phyloP scores from a whole-genome alignment of 2,329 filamentous ascomycete species.

The Aspergillus sp. region DNA sequence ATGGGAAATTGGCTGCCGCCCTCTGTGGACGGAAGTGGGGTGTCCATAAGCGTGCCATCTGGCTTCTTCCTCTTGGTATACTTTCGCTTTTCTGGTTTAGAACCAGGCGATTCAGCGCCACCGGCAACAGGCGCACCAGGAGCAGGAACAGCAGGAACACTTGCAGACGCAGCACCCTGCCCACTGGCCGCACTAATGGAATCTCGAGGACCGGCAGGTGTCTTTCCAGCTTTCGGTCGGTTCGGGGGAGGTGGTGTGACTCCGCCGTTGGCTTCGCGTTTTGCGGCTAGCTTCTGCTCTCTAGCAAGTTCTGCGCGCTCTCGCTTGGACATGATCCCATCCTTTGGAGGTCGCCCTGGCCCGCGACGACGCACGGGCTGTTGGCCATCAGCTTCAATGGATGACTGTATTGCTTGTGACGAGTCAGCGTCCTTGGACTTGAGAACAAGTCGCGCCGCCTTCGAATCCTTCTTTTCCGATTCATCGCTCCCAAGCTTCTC shows the following conservation, averaged over 20 bases:
- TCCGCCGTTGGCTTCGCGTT: conserved; percentile 42
- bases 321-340: conserved; percentile 61
- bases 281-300: conserved; percentile 46
- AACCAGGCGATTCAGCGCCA: conserved; percentile 28
- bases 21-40: conserved; percentile 39
- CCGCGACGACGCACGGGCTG: conserved; percentile 42
- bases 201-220: conserved; percentile 24
- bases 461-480: conserved; percentile 23
- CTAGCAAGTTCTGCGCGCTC: conserved; percentile 51
- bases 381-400: conserved; percentile 32
- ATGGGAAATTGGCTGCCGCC: conserved; percentile 27
- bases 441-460: conserved; percentile 21
- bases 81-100: conserved; percentile 42
- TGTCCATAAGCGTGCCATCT: conserved; percentile 36
- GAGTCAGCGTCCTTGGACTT: conserved; percentile 25
- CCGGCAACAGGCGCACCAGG: conserved; percentile 25
- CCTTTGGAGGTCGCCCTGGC: conserved; percentile 59
- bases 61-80: conserved; percentile 43
- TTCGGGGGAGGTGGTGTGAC: conserved; percentile 32
- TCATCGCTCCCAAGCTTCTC: conserved; percentile 20
- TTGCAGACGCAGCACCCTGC: background rate
- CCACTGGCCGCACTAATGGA: conserved; percentile 7
- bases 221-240: conserved; percentile 21
- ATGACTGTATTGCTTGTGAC: conserved; percentile 17
- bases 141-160: background rate